phyloP scores from a whole-genome alignment of 306 rosid species.

The peach (Prunus persica) region DNA sequence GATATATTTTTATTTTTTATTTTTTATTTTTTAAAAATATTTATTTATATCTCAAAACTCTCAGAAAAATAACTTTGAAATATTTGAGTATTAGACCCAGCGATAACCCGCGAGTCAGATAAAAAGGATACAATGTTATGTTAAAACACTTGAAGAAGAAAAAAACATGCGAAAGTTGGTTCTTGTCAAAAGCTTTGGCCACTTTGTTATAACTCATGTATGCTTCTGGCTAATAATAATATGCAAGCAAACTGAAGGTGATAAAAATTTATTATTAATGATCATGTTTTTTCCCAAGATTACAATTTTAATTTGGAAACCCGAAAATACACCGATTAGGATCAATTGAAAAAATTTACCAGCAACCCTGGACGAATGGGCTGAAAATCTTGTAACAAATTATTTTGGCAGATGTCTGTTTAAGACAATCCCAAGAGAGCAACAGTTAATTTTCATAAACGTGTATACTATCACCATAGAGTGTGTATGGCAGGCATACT shows the following conservation, averaged over 20 bases:
- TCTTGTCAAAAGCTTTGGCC: background rate
- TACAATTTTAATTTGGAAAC: background rate
- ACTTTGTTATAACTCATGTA: no score
- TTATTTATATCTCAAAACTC: no score
- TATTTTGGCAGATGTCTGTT: background rate
- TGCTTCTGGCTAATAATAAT: background rate
- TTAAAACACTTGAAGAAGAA: background rate
- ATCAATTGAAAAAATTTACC: background rate
- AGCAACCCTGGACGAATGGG: background rate
- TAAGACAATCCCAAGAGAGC: background rate
- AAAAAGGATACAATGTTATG: background rate
- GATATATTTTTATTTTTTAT: no score
- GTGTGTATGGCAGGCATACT: conserved; percentile 5
- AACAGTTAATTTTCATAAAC: background rate
- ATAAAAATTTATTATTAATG: no score
- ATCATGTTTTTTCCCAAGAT: background rate
- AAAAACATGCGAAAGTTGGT: background rate
- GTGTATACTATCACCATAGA: background rate
- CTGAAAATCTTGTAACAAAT: background rate
- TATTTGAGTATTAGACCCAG: background rate
- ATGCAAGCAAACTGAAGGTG: background rate
- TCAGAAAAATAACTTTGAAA: background rate
- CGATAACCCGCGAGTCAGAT: background rate
- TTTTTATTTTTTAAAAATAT: no score
- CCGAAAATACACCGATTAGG: background rate